A percentile compares a stretch with the other conserved stretches of the same genome.
Conservation (phyloP, 495 filamentous ascomycete genomes). For the Durotheca rogersii region DNA sequence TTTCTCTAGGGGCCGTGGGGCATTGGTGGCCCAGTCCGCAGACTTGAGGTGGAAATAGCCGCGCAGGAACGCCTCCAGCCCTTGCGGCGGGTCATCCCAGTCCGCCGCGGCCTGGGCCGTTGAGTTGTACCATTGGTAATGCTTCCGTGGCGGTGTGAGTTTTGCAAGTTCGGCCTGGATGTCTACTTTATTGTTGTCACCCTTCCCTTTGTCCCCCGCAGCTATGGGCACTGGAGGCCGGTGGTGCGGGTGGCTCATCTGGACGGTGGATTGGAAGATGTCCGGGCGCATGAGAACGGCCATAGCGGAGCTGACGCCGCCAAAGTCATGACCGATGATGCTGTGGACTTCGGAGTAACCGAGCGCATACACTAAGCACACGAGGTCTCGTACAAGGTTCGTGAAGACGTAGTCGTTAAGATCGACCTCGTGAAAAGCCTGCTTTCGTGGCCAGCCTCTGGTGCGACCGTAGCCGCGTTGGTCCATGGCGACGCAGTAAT, state of each 20-base stretch:
- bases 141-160: slow-evolving; percentile 56
- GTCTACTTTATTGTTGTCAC: slow-evolving; percentile 35
- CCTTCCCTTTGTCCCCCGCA: background rate
- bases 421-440: slow-evolving; percentile 53
- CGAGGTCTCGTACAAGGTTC: slow-evolving; percentile 60
- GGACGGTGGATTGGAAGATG: slow-evolving; percentile 56
- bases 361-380: slow-evolving; percentile 60
- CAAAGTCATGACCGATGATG: slow-evolving; percentile 68
- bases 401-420: slow-evolving; percentile 59
- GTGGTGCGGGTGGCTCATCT: slow-evolving; percentile 50
- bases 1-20: slow-evolving; percentile 50
- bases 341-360: slow-evolving; percentile 59
- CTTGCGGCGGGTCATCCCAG: slow-evolving; percentile 56
- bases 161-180: slow-evolving; percentile 57
- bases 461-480: slow-evolving; percentile 70
- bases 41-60: slow-evolving; percentile 71
- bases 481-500: slow-evolving; percentile 65
- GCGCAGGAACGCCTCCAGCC: slow-evolving; percentile 59
- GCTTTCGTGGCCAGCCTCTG: slow-evolving; percentile 55
- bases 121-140: slow-evolving; percentile 73
- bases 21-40: slow-evolving; percentile 58
- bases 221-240: slow-evolving; percentile 23
- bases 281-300: slow-evolving; percentile 65
- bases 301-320: slow-evolving; percentile 58
- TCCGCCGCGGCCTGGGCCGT: slow-evolving; percentile 55